Evolutionary conservation across 306 rosid genomes (phyloP), one percentile per base, ranked within the genome.

Genomic region (Biancaea sappan): DNA sequence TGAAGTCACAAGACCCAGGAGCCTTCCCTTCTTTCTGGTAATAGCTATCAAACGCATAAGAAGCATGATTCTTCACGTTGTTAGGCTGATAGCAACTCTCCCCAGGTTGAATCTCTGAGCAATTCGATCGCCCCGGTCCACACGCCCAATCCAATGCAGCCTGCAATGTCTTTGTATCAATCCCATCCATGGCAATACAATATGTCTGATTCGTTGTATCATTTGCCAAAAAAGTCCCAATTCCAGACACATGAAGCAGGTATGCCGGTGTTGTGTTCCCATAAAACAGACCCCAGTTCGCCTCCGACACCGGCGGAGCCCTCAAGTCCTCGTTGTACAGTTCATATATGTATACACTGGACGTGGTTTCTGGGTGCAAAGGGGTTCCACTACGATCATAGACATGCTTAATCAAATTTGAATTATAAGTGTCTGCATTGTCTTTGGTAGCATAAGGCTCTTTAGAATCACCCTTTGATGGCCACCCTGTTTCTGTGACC

Each of bases 81-180:
- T 92, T 94, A 63, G 96, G 97, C 77, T 80, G 85, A 32, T 88
- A 94, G 46, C 99, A 94, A 69, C 37, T 80, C 77, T 94, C 89
- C 40, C 99, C 99, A 0, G 96, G 96, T 67, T 90, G 99, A 80
- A 94, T 87, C 79, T 92, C 96, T 0, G 96, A 82, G 77, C 99
- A 94, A 84, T 94, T 92, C 0, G 99, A 88, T 38, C 79, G 47
- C 2, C 97, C 97, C 0, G 96, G 96, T 47, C 97, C 97, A 79
- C 97, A 94, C 0, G 97, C 99, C 99, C 97, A 94, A 80, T 94
- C 99, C 73, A 94, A 72, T 2, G 99, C 96, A 0, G 97, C 88
- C 75, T 94, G 99, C 95, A 94, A 72, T 0, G 87, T 90, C 93
- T 85, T 94, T 0, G 77, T 34, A 77, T 94, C 96, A 21, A 86